Evolutionary conservation across 2,329 filamentous ascomycete species (phyloP).

Genomic region (Aspergillus tanneri): DNA sequence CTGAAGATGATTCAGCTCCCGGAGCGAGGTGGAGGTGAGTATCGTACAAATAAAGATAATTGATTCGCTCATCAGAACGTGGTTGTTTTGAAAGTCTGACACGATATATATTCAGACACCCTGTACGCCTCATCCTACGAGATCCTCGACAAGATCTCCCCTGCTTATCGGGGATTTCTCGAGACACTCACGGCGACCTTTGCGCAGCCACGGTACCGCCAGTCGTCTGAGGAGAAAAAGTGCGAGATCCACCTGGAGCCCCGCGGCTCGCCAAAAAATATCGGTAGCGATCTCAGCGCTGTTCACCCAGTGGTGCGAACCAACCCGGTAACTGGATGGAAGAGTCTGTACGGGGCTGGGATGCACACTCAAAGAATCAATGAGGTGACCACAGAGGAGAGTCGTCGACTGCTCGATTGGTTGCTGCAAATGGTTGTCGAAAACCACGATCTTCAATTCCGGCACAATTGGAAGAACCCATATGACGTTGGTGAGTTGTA

Average conservation of each 20-base stretch:
- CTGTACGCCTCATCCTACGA: constrained; percentile 48
- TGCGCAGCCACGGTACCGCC: constrained; percentile 31
- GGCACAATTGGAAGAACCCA: constrained; percentile 38
- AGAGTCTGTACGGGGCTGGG: constrained; percentile 38
- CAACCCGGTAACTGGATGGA: constrained; percentile 50
- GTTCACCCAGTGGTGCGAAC: constrained; percentile 51
- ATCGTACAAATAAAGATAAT: neutral
- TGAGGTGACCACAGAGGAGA: constrained; percentile 34
- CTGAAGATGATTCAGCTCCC: constrained; percentile 47
- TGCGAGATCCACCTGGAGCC: constrained; percentile 31
- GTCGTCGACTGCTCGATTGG: constrained; percentile 33
- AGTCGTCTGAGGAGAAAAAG: constrained; percentile 31
- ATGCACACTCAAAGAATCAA: constrained; percentile 35
- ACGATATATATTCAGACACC: too few species aligned
- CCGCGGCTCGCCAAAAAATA: constrained; percentile 57
- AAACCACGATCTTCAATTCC: constrained; percentile 45
- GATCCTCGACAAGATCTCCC: constrained; percentile 43
- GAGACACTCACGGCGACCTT: constrained; percentile 42
- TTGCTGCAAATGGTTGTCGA: constrained; percentile 40
- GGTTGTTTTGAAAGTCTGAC: too few species aligned
- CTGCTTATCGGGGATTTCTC: constrained; percentile 40
- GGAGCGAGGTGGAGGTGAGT: constrained; percentile 41
- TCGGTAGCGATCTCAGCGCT: constrained; percentile 53
- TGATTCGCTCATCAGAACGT: too few species aligned
- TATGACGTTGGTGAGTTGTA: constrained; percentile 43